A percentile compares a stretch with the other conserved stretches of the same genome.
phyloP scores from a whole-genome alignment of 2,329 filamentous ascomycete genomes.

The Aspergillus aculeatus region DNA sequence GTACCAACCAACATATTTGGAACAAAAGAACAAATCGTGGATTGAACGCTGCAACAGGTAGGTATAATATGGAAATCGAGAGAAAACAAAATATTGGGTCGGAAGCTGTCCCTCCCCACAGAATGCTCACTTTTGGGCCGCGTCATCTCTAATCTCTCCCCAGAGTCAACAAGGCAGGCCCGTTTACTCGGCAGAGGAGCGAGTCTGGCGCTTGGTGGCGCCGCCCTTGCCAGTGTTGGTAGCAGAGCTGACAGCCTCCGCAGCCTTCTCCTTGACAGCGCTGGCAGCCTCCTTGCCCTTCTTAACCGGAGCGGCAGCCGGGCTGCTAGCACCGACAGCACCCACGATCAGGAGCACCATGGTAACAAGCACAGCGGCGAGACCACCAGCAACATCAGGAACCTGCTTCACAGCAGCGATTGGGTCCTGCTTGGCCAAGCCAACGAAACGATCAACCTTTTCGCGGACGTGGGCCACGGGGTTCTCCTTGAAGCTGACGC shows the following conservation, averaged over 20 bases:
- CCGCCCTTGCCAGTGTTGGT: constrained; percentile 74
- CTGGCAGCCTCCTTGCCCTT: constrained; percentile 72
- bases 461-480: constrained; percentile 83
- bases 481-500: constrained; percentile 87
- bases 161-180: background rate
- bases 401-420: constrained; percentile 83
- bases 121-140: background rate
- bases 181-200: constrained; percentile 41
- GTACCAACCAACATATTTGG: background rate
- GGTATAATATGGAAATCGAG: constrained; percentile 6
- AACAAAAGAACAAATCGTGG: constrained; percentile 4
- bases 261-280: constrained; percentile 62
- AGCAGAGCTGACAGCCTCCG: constrained; percentile 59
- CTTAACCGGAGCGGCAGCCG: constrained; percentile 65
- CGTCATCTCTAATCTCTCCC: background rate
- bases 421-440: constrained; percentile 78
- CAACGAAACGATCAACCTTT: constrained; percentile 89
- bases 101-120: background rate
- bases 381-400: constrained; percentile 82
- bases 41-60: constrained; percentile 13
- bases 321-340: constrained; percentile 62
- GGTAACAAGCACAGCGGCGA: constrained; percentile 69
- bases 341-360: constrained; percentile 69
- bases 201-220: constrained; percentile 61
- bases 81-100: background rate